Conservation (phyloP, 2,329 filamentous ascomycete genomes). For the Stemphylium lycopersici region DNA sequence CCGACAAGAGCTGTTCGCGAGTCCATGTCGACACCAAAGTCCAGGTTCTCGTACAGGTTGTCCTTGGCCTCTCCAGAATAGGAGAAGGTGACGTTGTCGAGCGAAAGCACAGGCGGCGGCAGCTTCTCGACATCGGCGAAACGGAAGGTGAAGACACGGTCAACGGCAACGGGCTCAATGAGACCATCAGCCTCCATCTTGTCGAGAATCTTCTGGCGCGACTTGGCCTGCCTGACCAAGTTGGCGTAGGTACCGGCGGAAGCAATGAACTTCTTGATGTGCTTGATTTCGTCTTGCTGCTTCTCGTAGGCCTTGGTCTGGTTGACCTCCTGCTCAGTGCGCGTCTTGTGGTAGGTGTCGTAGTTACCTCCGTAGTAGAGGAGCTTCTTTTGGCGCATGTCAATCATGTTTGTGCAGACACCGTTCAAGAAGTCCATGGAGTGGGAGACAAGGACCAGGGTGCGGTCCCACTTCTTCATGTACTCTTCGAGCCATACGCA, state of each 20-base stretch:
- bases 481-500: slow-evolving; percentile 99
- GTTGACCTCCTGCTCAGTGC: slow-evolving; percentile 92
- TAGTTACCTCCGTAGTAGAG: slow-evolving; percentile 99
- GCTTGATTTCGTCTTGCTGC: slow-evolving; percentile 97
- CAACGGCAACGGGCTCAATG: slow-evolving; percentile 85
- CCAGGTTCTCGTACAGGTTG: slow-evolving; percentile 94
- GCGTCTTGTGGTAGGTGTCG: slow-evolving; percentile 94
- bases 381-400: slow-evolving; percentile 89
- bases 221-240: slow-evolving; percentile 98
- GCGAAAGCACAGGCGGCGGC: slow-evolving; percentile 93
- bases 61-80: slow-evolving; percentile 90
- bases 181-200: slow-evolving; percentile 99
- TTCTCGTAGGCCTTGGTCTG: slow-evolving; percentile 99
- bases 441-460: slow-evolving; percentile 94
- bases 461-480: slow-evolving; percentile 99
- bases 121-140: slow-evolving; percentile 99
- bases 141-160: slow-evolving; percentile 94
- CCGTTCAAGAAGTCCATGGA: slow-evolving; percentile 99
- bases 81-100: slow-evolving; percentile 97
- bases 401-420: slow-evolving; percentile 97
- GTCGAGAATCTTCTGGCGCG: slow-evolving; percentile 98
- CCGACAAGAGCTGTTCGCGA: slow-evolving; percentile 95
- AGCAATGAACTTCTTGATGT: slow-evolving; percentile 99
- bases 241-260: slow-evolving; percentile 99
- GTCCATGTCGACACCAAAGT: slow-evolving; percentile 99